These are phyloP conservation scores for Ulota crispa DNA, from an alignment of 225 moss, liverwort and hornwort species.

Conservation along the genomic window DNA sequence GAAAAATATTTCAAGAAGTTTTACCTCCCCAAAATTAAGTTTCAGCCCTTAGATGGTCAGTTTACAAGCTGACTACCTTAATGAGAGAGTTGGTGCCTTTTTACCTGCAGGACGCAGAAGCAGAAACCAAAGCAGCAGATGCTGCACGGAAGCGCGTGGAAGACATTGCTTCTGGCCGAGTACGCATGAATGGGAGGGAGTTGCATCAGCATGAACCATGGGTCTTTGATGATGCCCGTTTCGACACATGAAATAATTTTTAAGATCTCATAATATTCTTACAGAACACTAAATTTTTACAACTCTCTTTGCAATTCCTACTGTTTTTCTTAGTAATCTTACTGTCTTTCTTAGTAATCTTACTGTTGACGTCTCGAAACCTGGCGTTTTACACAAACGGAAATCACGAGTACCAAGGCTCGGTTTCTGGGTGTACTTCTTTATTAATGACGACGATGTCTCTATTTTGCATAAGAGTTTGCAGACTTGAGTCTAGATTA, in stretches of 20 bases:
- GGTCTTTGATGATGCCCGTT: conserved; percentile 81
- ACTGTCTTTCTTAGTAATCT: background rate
- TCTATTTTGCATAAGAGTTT: background rate
- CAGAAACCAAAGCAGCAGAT: conserved; percentile 64
- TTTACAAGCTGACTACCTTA: too few species aligned
- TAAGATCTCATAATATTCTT: background rate
- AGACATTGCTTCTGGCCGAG: conserved; percentile 71
- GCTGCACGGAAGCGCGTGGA: conserved; percentile 71
- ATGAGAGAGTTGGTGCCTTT: background rate
- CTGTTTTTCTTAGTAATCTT: background rate
- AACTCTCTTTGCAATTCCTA: background rate
- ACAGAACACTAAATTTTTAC: background rate
- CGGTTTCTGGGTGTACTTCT: background rate
- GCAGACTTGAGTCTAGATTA: background rate
- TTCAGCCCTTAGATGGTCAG: too few species aligned
- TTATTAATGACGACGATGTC: background rate
- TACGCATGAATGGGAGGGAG: conserved; percentile 83
- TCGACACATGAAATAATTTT: conserved; percentile 31
- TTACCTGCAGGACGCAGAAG: conserved; percentile 63
- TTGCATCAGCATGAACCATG: conserved; percentile 67
- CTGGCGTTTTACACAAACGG: background rate
- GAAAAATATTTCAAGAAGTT: too few species aligned
- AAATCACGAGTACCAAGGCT: background rate
- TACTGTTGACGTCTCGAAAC: background rate
- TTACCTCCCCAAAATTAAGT: too few species aligned